Percentiles rank a stretch among this genome's conserved stretches.
Conservation (phyloP, 495 filamentous ascomycete genomes). For the Xylaria castorea region DNA sequence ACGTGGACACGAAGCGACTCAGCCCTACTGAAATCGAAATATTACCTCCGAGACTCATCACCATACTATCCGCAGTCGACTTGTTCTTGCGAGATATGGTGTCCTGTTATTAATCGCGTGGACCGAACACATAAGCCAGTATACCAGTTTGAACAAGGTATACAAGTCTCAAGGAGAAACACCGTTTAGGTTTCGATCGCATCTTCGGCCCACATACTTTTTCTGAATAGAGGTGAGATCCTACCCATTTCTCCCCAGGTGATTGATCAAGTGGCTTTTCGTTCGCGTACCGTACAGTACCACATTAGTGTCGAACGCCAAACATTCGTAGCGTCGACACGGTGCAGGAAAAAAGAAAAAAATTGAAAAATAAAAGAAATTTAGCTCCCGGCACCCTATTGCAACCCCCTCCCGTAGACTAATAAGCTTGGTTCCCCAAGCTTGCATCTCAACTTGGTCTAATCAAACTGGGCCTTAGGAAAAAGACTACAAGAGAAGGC, state of each 20-base stretch:
- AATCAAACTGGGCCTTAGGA: conserved; percentile 31
- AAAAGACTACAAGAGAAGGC: conserved; percentile 31
- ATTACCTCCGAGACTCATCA: conserved; percentile 29
- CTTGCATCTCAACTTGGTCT: conserved; percentile 29
- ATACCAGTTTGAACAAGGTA: conserved; percentile 5
- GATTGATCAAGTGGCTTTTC: conserved; percentile 26
- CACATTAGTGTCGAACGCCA: conserved; percentile 19
- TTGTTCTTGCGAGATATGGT: conserved; percentile 25
- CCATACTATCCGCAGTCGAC: conserved; percentile 18
- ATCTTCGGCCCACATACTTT: conserved; percentile 5
- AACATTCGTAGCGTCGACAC: conserved; percentile 21
- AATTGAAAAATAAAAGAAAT: conserved; percentile 10
- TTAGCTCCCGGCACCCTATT: conserved; percentile 25
- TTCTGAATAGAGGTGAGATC: conserved; percentile 25
- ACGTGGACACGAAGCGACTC: conserved; percentile 25
- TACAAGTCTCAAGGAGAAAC: conserved; percentile 8
- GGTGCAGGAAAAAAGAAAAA: conserved; percentile 28
- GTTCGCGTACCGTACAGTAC: conserved; percentile 21
- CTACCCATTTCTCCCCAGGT: conserved; percentile 8
- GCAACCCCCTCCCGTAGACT: conserved; percentile 28
- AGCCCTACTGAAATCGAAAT: conserved; percentile 29
- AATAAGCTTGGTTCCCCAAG: conserved; percentile 19
- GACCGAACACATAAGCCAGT: conserved; percentile 18
- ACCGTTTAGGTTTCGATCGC: conserved; percentile 14
- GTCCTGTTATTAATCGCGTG: conserved; percentile 16